Evolutionary conservation across 495 filamentous ascomycete species (phyloP).

Genomic region (Aspergillus saccharolyticus): DNA sequence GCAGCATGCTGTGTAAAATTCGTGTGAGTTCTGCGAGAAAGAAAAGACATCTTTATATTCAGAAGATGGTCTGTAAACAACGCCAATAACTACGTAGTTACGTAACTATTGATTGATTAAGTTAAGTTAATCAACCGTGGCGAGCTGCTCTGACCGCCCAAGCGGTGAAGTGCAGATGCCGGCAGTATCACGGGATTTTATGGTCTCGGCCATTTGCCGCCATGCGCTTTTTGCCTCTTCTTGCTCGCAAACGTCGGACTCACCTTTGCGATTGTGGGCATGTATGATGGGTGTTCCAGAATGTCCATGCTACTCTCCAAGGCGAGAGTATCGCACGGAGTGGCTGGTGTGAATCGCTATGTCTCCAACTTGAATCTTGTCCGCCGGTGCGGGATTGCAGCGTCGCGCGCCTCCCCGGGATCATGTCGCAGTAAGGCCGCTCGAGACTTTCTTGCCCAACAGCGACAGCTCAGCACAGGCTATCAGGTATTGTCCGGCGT

Average conservation of each 20-base stretch:
- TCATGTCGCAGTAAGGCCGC: constrained; percentile 2
- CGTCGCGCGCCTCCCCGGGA: constrained; percentile 4
- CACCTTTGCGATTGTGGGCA: not conserved
- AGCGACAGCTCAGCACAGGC: constrained; percentile 7
- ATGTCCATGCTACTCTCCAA: constrained; percentile 26
- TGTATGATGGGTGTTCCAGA: constrained; percentile 15
- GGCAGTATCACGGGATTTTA: not conserved
- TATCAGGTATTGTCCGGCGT: constrained; percentile 5
- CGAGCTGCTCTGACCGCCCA: not conserved
- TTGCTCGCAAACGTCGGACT: not conserved
- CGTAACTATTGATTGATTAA: too few species aligned
- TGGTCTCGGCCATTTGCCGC: not conserved
- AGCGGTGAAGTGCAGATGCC: not conserved
- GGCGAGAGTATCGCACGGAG: constrained; percentile 20
- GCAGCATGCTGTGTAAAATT: too few species aligned
- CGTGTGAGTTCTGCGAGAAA: too few species aligned
- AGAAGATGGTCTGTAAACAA: too few species aligned
- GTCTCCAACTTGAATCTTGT: not conserved
- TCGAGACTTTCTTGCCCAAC: not conserved
- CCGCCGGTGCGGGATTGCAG: not conserved
- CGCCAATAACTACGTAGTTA: too few species aligned
- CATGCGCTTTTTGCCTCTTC: not conserved
- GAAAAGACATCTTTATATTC: too few species aligned
- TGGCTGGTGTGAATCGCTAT: constrained; percentile 9
- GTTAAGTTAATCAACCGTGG: too few species aligned